Evolutionary conservation across 768 basidiomycete species (phyloP), one percentile per base, ranked within the genome.

Genomic region (Hebeloma cylindrosporum): DNA sequence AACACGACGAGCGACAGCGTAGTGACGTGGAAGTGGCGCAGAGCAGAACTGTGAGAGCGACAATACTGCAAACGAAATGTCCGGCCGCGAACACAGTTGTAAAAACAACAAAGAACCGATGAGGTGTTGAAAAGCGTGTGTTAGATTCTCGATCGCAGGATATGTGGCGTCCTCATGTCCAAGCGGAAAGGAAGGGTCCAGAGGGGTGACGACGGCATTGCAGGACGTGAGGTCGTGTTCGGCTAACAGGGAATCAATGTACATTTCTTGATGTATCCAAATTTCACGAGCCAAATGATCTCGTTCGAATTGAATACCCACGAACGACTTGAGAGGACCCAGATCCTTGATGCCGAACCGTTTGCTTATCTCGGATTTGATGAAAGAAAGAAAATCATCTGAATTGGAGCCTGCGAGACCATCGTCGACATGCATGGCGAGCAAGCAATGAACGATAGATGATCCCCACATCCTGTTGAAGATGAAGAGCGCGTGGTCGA

Each of bases 321-420:
- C 40, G 13, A 66, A 46, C 30, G 43, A 47, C 27, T 48, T 33
- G 11, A 65, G 37, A 8, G 57, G 42, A 1, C 65, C 60, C 4
- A 63, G 40, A 31, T 66, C 58, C 1, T 54, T 57, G 17, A 67
- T 60, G 1, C 56, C 44, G 33, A 63, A 59, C 8, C 44, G 42
- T n/a, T 53, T 42, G 8, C 25, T 33, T 36, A 58, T 21, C 51
- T 56, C 20, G 40, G 25, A 42, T 52, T 59, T 46, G 50, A 60
- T 26, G 50, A 51, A 23, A 31, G 40, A 13, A 41, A 52, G 34
- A 14, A 56, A 45, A 0, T n/a, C 20, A 7, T 18, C 16, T 9
- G 31, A 40, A n/a, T 43, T 45, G 8, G 48, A 47, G 1, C 47
- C 48, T 3, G 42, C 38, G 1, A 45, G 14, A 1, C 47, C 48